Conservation (phyloP, 495 filamentous ascomycete genomes). For the Aspergillus carlsbadensis region DNA sequence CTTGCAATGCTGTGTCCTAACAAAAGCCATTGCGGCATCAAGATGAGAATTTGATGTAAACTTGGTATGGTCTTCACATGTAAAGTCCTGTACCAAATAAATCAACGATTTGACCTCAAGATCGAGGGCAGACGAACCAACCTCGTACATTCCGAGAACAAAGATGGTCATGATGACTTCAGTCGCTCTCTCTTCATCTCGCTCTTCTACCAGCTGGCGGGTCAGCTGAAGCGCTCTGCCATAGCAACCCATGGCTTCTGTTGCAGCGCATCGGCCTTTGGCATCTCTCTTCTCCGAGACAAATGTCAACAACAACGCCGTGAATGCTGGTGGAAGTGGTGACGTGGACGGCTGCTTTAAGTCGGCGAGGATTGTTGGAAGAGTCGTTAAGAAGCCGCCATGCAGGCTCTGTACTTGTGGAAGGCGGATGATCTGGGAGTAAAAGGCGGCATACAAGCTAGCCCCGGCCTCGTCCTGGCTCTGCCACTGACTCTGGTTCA, state of each 20-base stretch:
- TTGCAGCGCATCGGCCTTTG: neutral
- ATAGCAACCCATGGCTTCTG: constrained; percentile 4
- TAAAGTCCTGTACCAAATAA: constrained; percentile 1
- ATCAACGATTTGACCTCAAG: neutral
- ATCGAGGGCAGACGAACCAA: neutral
- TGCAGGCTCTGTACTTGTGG: constrained; percentile 1
- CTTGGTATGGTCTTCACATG: constrained; percentile 1
- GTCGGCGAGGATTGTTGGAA: neutral
- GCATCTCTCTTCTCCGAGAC: neutral
- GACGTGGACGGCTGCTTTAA: neutral
- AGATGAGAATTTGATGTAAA: constrained; percentile 4
- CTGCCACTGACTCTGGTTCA: neutral
- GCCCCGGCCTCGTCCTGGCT: neutral
- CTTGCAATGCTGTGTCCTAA: neutral
- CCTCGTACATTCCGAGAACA: constrained; percentile 8
- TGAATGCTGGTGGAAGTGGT: constrained; percentile 1
- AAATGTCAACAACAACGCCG: constrained; percentile 2
- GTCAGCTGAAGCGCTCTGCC: constrained; percentile 6
- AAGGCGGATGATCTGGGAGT: neutral
- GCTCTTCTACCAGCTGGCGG: neutral
- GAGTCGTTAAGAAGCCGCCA: neutral
- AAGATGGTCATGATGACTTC: constrained; percentile 8
- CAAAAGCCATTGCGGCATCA: constrained; percentile 6
- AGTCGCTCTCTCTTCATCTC: neutral
- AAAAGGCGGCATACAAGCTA: neutral